Evolutionary conservation across 1,284 basidiomycete genomes (phyloP).

Genomic region (Golubevia pallescens): DNA sequence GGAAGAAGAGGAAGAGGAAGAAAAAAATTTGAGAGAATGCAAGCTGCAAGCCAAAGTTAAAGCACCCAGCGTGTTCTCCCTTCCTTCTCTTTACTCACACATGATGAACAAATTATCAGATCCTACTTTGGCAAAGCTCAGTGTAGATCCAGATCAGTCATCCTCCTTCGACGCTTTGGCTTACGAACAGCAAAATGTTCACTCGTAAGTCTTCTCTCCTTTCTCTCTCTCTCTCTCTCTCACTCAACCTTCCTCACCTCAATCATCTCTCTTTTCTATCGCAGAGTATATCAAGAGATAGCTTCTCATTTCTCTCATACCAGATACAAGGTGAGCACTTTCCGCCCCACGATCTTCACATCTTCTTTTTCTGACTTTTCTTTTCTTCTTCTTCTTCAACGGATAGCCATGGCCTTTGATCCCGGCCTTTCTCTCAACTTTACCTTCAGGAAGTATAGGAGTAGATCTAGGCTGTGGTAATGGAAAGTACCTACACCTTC

Average conservation of each 20-base stretch:
- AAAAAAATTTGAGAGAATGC: neutral
- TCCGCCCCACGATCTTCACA: too few species aligned
- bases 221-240: too few species aligned
- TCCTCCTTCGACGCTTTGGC: constrained; percentile 21
- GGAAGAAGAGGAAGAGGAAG: neutral
- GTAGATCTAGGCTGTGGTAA: constrained; percentile 96
- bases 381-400: constrained; percentile 8
- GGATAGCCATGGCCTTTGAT: constrained; percentile 93
- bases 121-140: too few species aligned
- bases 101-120: too few species aligned
- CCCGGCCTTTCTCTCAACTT: constrained; percentile 75
- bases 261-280: too few species aligned
- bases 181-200: constrained; percentile 57
- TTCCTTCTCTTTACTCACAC: too few species aligned
- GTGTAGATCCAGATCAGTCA: too few species aligned
- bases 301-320: constrained; percentile 91
- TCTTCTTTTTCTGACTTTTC: constrained; percentile 4
- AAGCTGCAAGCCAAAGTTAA: neutral
- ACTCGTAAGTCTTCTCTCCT: constrained; percentile 62
- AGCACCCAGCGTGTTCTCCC: too few species aligned
- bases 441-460: constrained; percentile 81
- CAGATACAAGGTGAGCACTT: constrained; percentile 78
- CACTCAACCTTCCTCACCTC: too few species aligned
- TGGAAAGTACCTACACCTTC: constrained; percentile 81
- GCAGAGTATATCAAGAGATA: too few species aligned